Evolutionary conservation across 2,329 filamentous ascomycete genomes (phyloP), one percentile per base, ranked within the genome.

Genomic region (Huntiella abstrusa): DNA sequence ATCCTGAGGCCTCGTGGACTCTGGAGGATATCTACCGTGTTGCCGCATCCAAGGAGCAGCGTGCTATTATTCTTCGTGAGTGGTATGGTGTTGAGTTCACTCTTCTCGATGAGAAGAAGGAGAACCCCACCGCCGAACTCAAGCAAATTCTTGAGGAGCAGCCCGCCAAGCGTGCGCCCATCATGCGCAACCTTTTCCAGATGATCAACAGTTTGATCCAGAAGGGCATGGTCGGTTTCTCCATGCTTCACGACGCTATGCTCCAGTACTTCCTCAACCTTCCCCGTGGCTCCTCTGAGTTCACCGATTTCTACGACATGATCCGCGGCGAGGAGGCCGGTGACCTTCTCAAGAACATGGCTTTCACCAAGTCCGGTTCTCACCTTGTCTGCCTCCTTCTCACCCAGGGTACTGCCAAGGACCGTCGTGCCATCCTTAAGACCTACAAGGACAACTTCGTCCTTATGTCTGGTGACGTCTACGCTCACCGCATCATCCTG

Each of bases 231-330:
- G 92, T 85, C 1, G 88, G 85, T 7, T 96, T 98, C 64, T 96
- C 88, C 2, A 92, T 98, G 73, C 74, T 98, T 15, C 92, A 98
- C 62, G 91, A 96, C 57, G 91, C 91, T 43, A 94, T 98, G 87
- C 69, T 95, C 50, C 88, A 98, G 60, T 98, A 95, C 63, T 95
- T 88, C 63, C 65, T 85, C 45, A 88, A 82, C 55, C 76, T 79
- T 41, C 79, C 81, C 53, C 67, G 74, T 4, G 86, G 81, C 3
- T 83, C 78, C 39, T 77, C 83, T 49, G 88, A 96, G 59, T 78
- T 84, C 37, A 82, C 70, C 32, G 86, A 93, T 55, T 95, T 94
- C 57, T 65, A 92, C 49, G 87, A 96, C 61, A 71, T 92, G 54
- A 68, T 98, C 57, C 93, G 92, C 65, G 83, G 83, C 36, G 88